Base-by-base conservation (phyloP, 83 land plant genomes). In the Picea abies region DNA sequence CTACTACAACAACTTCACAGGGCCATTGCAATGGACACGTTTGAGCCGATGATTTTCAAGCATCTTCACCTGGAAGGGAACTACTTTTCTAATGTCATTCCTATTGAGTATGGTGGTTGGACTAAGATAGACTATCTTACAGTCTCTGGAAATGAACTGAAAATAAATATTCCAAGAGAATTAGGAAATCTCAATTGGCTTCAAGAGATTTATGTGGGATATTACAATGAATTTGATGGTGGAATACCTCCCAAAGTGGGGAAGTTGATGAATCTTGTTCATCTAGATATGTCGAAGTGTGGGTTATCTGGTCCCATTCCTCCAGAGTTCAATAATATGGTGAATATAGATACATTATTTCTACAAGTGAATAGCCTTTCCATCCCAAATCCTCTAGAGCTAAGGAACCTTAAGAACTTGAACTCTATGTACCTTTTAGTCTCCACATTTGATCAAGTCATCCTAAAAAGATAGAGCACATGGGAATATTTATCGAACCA, bases 221-320 rank as follows among this genome's bases (percentile, higher is more conserved):
- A 32, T 32, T 32, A 32, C 2, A 32, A 32, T 32, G 35, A 32
- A 32, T 32, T 32, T 32, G 35, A 32, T 32, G 1, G 35, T 32
- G 35, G 35, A 32, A 32, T 32, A 32, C 35, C 35, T 32, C 35
- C 35, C 1, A 32, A 32, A 32, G 35, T 32, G 2, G 96, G 97
- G 8, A 85, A 89, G 19, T 88, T 95, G 19, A 4, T 86, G 26
- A 80, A 83, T 25, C 83, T 95, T 41, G 82, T 85, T 63, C 76
- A 79, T 32, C 86, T 95, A 60, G 88, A 85, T 77, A 60, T 89
- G 49, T 79, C 88, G 4, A 85, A 75, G 17, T 91, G 93, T 78
- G 85, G 90, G 15, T 84, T 93, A 35, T 65, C 89, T 76, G 94
- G 94, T n/a, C 23, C 60, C 60, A 90, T 95, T 29, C 97, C 97